phyloP scores from a whole-genome alignment of 805 yeast species.

The Saturnispora galanensis region DNA sequence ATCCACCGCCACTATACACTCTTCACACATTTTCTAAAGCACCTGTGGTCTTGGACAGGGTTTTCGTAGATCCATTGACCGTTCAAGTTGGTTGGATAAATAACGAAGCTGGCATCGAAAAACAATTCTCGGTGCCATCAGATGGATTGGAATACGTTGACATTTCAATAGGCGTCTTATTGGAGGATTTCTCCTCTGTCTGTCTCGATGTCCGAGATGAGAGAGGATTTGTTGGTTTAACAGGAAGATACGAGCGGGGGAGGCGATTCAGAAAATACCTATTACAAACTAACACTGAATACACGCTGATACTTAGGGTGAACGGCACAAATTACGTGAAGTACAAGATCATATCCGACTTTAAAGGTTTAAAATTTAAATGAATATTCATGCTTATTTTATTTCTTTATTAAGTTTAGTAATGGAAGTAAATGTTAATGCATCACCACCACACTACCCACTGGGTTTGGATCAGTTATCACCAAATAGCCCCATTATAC shows the following conservation, averaged over 20 bases:
- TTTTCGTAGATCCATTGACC: background rate
- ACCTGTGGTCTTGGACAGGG: background rate
- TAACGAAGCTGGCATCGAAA: background rate
- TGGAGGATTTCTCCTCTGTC: too few species aligned
- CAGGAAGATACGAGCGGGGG: background rate
- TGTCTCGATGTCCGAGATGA: too few species aligned
- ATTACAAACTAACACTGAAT: background rate
- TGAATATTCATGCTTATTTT: too few species aligned
- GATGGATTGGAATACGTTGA: background rate
- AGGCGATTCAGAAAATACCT: background rate
- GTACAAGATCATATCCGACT: too few species aligned
- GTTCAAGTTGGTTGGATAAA: background rate
- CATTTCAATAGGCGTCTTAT: background rate
- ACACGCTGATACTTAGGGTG: background rate
- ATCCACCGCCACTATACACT: background rate
- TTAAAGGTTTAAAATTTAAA: too few species aligned
- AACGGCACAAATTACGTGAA: background rate
- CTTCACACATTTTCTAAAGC: background rate
- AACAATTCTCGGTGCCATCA: background rate
- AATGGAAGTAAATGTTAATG: too few species aligned
- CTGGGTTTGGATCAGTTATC: constrained; percentile 7
- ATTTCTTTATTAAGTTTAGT: too few species aligned
- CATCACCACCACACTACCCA: background rate
- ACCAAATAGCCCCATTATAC: constrained; percentile 11
- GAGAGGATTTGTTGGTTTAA: background rate